phyloP scores from a whole-genome alignment of 345 rosid species.

The Aegle marmelos region DNA sequence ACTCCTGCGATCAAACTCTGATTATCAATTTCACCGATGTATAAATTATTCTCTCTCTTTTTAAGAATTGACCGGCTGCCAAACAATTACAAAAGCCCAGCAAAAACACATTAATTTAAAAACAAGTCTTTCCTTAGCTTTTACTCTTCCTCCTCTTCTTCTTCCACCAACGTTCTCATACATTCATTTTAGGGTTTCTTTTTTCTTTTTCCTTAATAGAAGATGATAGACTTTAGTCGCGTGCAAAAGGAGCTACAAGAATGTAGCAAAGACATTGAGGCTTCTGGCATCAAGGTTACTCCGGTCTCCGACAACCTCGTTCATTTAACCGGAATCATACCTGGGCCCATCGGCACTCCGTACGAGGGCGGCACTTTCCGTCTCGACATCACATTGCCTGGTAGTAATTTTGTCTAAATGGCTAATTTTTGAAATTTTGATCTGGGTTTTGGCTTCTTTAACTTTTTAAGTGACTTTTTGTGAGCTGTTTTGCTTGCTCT shows the following conservation, averaged over 20 bases:
- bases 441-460: not conserved
- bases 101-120: not conserved
- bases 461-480: not conserved
- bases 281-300: slow-evolving; percentile 72
- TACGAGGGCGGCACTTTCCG: slow-evolving; percentile 91
- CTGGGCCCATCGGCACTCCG: slow-evolving; percentile 87
- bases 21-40: not conserved
- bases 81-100: not conserved
- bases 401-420: slow-evolving; percentile 20
- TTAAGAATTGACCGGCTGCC: not conserved
- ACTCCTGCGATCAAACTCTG: not conserved
- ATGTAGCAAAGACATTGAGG: slow-evolving; percentile 65
- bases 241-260: slow-evolving; percentile 94
- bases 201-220: not conserved
- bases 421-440: not conserved
- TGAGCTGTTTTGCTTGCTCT: not conserved
- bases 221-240: slow-evolving; percentile 76
- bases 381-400: slow-evolving; percentile 79
- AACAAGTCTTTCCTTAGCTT: not conserved
- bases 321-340: slow-evolving; percentile 72
- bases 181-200: not conserved
- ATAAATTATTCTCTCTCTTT: not conserved
- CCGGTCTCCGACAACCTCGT: slow-evolving; percentile 73
- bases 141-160: not conserved
- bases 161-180: not conserved